Evolutionary conservation across 2,329 filamentous ascomycete species (phyloP), one percentile per base, ranked within the genome.

Genomic region (Colletotrichum sp.): DNA sequence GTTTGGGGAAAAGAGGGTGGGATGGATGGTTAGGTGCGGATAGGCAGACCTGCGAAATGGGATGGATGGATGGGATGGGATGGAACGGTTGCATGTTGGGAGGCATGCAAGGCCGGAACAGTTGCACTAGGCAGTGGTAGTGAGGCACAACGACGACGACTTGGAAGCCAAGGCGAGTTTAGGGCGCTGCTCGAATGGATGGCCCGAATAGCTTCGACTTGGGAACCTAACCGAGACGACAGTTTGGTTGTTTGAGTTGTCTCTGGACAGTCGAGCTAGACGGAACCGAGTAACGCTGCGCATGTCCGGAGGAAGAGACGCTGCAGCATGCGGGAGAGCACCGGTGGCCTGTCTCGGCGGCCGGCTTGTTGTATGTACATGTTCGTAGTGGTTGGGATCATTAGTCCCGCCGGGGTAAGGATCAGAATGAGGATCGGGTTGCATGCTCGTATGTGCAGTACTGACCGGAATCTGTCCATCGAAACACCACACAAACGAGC

Each of bases 41-140:
- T 48, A 52, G 32, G 34, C n/a, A n/a, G n/a, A n/a, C n/a, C n/a
- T n/a, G n/a, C n/a, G n/a, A n/a, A n/a, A n/a, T n/a, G n/a, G n/a
- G n/a, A n/a, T 24, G 21, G 21, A 24, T 24, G 21, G 21, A 70
- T 64, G 58, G 30, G 36, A 38, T 43, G 36, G 36, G 26, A 70
- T 71, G 69, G 38, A 73, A 63, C 24, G 59, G 66, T 69, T 70
- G 71, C 56, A 64, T 63, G 63, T 66, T 64, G 36, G 62, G 10
- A 63, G 38, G 34, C 63, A 61, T 59, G 69, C 34, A 43, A 26
- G 32, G 38, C 34, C 69, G 69, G 28, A 30, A 55, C 34, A 38
- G 59, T n/a, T 43, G 38, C 38, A 43, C 38, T 43, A 43, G 18
- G 38, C 38, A 43, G 36, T 43, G 3, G 36, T 43, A 10, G 36